phyloP scores from a whole-genome alignment of 805 yeast genomes.

The Monosporozyma siamensis region DNA sequence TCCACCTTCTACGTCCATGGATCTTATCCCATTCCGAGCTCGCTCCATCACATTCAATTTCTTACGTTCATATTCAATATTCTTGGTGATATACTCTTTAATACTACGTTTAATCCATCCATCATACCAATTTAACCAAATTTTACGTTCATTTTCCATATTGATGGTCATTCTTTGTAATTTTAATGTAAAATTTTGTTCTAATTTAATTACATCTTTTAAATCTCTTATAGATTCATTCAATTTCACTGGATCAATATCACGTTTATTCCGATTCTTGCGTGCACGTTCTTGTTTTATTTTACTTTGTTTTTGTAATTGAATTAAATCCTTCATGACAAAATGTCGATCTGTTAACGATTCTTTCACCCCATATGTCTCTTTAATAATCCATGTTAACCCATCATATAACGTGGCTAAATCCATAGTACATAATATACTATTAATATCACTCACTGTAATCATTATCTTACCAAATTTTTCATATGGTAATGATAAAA shows the following conservation, averaged over 20 bases:
- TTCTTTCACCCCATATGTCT: constrained; percentile 83
- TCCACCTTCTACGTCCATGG: constrained; percentile 71
- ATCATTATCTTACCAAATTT: constrained; percentile 61
- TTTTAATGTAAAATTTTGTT: constrained; percentile 66
- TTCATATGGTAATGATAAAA: constrained; percentile 50
- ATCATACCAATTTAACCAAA: constrained; percentile 50
- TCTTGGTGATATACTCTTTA: constrained; percentile 52
- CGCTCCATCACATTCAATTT: constrained; percentile 64
- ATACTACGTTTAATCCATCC: constrained; percentile 43
- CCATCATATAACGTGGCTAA: constrained; percentile 73
- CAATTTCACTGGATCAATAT: constrained; percentile 77
- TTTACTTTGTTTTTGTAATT: constrained; percentile 68
- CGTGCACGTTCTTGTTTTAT: constrained; percentile 62
- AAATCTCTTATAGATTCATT: constrained; percentile 80
- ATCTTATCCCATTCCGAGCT: constrained; percentile 60
- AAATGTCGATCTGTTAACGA: constrained; percentile 87
- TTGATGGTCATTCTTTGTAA: constrained; percentile 78
- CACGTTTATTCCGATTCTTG: constrained; percentile 59
- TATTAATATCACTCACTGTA: constrained; percentile 65
- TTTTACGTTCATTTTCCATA: constrained; percentile 58
- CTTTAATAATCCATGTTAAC: constrained; percentile 51
- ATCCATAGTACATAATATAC: constrained; percentile 61
- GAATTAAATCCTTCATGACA: constrained; percentile 77
- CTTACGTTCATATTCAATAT: constrained; percentile 80
- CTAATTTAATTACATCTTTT: constrained; percentile 68